Conservation (phyloP, 2,329 filamentous ascomycete genomes). For the Cercospora sp. region DNA sequence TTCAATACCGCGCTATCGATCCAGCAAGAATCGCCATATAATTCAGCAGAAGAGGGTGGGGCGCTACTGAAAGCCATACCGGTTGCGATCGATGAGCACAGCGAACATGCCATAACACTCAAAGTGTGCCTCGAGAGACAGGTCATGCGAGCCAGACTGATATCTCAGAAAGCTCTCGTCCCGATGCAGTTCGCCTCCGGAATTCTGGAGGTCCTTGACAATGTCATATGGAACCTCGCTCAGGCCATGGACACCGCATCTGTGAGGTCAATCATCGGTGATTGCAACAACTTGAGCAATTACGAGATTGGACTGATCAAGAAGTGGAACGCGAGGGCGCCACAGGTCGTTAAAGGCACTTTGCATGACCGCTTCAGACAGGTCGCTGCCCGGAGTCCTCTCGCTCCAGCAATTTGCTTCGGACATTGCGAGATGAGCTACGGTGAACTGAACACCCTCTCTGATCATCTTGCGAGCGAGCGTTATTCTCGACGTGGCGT, state of each 20-base stretch:
- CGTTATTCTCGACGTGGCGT: background rate
- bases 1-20: background rate
- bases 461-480: background rate
- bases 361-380: background rate
- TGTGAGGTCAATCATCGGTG: background rate
- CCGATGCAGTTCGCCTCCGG: background rate
- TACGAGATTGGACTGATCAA: background rate
- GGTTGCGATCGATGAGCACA: background rate
- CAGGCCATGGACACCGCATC: background rate
- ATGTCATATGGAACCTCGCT: background rate
- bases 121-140: background rate
- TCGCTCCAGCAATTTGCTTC: background rate
- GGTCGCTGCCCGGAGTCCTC: background rate
- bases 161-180: background rate
- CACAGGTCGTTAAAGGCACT: background rate
- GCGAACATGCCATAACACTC: background rate
- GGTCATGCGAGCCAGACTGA: background rate
- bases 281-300: background rate
- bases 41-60: background rate
- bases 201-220: background rate
- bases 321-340: background rate
- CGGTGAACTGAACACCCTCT: background rate
- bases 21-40: background rate
- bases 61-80: background rate
- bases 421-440: background rate